Evolutionary conservation across 768 basidiomycete species (phyloP), one percentile per base, ranked within the genome.

Genomic region (Jaapia argillacea): DNA sequence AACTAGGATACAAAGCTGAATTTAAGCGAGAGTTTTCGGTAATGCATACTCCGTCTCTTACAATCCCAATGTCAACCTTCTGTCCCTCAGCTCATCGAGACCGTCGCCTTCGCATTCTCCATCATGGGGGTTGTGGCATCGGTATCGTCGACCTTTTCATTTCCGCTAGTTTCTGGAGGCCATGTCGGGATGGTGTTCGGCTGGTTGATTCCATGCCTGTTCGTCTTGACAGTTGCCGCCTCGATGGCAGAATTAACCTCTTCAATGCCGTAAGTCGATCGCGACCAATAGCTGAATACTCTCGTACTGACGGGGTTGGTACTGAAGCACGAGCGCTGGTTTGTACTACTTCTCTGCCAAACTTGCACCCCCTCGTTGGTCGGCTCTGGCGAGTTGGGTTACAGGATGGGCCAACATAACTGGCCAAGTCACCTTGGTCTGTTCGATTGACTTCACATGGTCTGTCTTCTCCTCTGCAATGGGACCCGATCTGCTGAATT

Each of bases 301-400:
- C 21, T 16, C 27, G 28, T 10, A 10, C 28, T 10, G 10, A 10
- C 16, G 10, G 16, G 10, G 28, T 10, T 10, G 16, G 28, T 16
- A 23, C 1, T 22, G 10, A 42, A 85, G 83, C 42, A 86, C 84
- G 20, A 85, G 83, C 48, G 83, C 84, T 5, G 84, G 83, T 0
- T 64, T 86, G 14, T 85, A 85, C 56, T 86, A 85, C 57, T 85
- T 85, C 58, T 80, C 83, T 2, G 79, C 83, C 0, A 85, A 81
- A 54, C 58, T 86, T 36, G 83, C 84, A 2, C 79, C 81, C 1
- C 68, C 69, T 4, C 66, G 70, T 51, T 75, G 76, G 44, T 69
- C 78, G 2, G 68, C 80, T 5, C 59, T 86, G 41, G 75, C 79
- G 1, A 77, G 79, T 49, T 79, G 77, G 76, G 70, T 79, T 42